Conservation (phyloP, 768 basidiomycete genomes). For the Boletus huronensis region DNA sequence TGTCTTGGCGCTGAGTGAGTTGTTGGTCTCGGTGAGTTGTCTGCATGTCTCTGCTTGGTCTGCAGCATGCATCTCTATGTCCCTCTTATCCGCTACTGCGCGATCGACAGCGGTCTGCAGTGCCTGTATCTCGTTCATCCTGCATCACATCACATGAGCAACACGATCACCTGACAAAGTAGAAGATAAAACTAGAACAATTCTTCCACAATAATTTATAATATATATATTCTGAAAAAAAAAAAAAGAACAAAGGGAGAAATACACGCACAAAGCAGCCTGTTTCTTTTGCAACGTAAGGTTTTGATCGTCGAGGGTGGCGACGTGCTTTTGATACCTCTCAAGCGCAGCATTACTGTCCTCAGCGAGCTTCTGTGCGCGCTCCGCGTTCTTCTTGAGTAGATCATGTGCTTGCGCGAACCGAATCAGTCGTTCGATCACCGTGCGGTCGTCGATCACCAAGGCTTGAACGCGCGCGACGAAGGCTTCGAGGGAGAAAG, state of each 20-base stretch:
- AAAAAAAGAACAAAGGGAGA: neutral
- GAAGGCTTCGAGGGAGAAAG: slow-evolving; percentile 74
- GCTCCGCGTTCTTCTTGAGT: slow-evolving; percentile 87
- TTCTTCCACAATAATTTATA: neutral
- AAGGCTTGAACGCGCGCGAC: slow-evolving; percentile 74
- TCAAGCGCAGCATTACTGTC: slow-evolving; percentile 77
- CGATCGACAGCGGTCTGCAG: slow-evolving; percentile 63
- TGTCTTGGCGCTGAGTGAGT: slow-evolving; percentile 66
- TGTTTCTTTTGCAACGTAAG: slow-evolving; percentile 47
- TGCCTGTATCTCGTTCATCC: slow-evolving; percentile 62
- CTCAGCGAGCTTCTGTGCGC: slow-evolving; percentile 86
- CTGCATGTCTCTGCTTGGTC: slow-evolving; percentile 72
- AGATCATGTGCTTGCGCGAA: slow-evolving; percentile 89
- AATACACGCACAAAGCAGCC: slow-evolving; percentile 50
- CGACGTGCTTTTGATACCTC: slow-evolving; percentile 88
- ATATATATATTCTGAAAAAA: neutral
- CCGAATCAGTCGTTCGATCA: slow-evolving; percentile 80
- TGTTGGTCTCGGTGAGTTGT: slow-evolving; percentile 78
- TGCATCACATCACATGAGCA: slow-evolving; percentile 25
- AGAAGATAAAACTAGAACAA: neutral
- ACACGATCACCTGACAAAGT: neutral
- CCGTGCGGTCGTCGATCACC: slow-evolving; percentile 74
- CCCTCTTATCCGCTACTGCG: slow-evolving; percentile 57
- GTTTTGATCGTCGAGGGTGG: slow-evolving; percentile 74
- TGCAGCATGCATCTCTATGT: slow-evolving; percentile 63